These are phyloP conservation scores for Penicillium angulare DNA, from an alignment of 495 filamentous ascomycete species.

Conservation along the genomic window DNA sequence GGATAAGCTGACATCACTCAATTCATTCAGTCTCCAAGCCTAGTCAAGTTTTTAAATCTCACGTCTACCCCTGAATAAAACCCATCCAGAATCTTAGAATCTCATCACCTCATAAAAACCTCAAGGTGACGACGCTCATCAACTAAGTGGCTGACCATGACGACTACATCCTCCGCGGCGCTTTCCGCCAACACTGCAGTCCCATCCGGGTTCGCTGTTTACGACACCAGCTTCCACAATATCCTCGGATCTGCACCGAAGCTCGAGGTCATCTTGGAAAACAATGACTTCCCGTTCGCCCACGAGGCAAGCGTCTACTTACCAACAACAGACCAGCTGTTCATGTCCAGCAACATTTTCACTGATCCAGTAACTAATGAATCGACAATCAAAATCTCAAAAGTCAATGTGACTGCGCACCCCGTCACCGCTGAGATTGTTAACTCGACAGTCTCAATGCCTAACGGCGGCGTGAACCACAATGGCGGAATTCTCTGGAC, in stretches of 20 bases:
- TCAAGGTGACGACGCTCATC: neutral
- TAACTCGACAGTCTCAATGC: constrained; percentile 48
- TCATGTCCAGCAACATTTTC: constrained; percentile 56
- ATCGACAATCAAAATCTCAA: constrained; percentile 38
- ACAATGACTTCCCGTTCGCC: constrained; percentile 48
- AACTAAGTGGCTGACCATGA: constrained; percentile 1
- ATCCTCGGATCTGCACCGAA: constrained; percentile 36
- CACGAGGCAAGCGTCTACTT: constrained; percentile 62
- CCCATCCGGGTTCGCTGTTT: constrained; percentile 23
- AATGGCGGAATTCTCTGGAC: constrained; percentile 44
- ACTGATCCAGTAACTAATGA: constrained; percentile 28
- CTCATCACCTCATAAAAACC: neutral
- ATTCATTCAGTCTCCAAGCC: neutral
- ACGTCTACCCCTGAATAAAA: neutral
- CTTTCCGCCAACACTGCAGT: constrained; percentile 10
- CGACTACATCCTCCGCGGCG: neutral
- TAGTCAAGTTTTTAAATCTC: too few species aligned
- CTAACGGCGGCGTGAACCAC: constrained; percentile 54
- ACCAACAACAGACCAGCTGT: constrained; percentile 50
- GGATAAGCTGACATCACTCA: constrained; percentile 3
- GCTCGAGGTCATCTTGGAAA: constrained; percentile 35
- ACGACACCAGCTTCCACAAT: constrained; percentile 34
- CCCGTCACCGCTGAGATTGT: constrained; percentile 35
- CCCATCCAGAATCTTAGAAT: neutral
- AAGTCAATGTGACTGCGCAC: constrained; percentile 26